A percentile compares a stretch with the other conserved stretches of the same genome.
These are phyloP conservation scores for Clonostachys rhizophaga DNA, from an alignment of 2,329 filamentous ascomycete species.

Conservation along the genomic window DNA sequence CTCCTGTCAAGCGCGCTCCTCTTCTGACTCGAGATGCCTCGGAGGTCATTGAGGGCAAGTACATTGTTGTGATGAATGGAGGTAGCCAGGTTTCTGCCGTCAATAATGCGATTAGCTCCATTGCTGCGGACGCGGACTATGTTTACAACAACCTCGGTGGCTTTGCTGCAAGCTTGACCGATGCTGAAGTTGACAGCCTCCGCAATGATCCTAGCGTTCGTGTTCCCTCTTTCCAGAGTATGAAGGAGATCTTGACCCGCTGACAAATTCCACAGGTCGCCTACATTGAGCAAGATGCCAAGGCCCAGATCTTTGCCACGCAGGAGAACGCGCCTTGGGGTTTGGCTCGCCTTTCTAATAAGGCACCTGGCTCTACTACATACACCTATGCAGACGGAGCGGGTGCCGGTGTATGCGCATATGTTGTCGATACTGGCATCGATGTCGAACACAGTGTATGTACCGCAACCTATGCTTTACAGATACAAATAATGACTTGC, in stretches of 20 bases:
- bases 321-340: conserved; percentile 28
- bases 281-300: conserved; percentile 26
- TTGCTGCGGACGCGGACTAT: conserved; percentile 14
- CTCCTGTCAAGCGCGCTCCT: conserved; percentile 23
- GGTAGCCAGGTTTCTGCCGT: conserved; percentile 21
- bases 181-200: conserved; percentile 8
- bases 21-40: conserved; percentile 17
- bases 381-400: conserved; percentile 24
- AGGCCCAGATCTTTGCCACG: conserved; percentile 21
- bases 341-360: conserved; percentile 22
- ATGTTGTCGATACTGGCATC: conserved; percentile 35
- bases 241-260: neutral
- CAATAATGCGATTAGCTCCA: conserved; percentile 21
- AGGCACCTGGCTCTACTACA: conserved; percentile 8
- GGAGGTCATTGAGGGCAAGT: conserved; percentile 5
- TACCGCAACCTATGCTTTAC: neutral
- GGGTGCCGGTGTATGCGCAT: conserved; percentile 26
- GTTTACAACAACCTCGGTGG: conserved; percentile 22
- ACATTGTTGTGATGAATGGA: conserved; percentile 10
- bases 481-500: neutral
- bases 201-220: conserved; percentile 7
- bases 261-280: conserved; percentile 11
- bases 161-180: conserved; percentile 9
- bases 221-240: neutral
- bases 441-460: conserved; percentile 20